These are phyloP conservation scores for Pueraria montana DNA, from an alignment of 306 rosid species.

Conservation along the genomic window DNA sequence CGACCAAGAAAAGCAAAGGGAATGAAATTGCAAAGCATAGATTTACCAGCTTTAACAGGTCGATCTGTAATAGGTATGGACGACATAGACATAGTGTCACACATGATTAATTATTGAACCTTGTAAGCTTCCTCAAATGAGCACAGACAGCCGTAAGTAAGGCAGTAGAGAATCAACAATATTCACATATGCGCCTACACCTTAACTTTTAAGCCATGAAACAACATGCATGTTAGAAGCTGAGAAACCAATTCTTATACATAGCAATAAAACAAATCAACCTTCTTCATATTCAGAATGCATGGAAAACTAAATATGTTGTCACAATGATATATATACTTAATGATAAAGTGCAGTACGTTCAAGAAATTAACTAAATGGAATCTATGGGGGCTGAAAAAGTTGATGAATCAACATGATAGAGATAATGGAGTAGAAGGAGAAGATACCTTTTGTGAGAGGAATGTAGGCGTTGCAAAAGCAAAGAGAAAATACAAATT, in stretches of 20 bases:
- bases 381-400: constrained; percentile 41
- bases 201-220: constrained; percentile 20
- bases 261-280: constrained; percentile 12
- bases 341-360: constrained; percentile 13
- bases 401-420: constrained; percentile 31
- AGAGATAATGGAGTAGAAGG: background rate
- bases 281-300: background rate
- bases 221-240: constrained; percentile 32
- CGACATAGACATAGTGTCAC: constrained; percentile 72
- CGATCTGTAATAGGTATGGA: constrained; percentile 59
- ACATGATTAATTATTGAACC: constrained; percentile 66
- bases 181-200: constrained; percentile 52
- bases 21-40: background rate
- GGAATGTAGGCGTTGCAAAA: constrained; percentile 54
- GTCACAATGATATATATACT: background rate
- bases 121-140: constrained; percentile 49
- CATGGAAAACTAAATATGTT: background rate
- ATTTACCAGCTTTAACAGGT: constrained; percentile 58
- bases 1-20: background rate
- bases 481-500: constrained; percentile 46
- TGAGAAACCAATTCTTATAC: background rate
- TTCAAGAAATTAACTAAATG: background rate
- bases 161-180: constrained; percentile 62
- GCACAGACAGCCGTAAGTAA: constrained; percentile 43
- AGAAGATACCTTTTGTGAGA: constrained; percentile 55